These are phyloP conservation scores for Panicum hallii DNA, from an alignment of 202 grass and related monocot genomes.

Conservation along the genomic window DNA sequence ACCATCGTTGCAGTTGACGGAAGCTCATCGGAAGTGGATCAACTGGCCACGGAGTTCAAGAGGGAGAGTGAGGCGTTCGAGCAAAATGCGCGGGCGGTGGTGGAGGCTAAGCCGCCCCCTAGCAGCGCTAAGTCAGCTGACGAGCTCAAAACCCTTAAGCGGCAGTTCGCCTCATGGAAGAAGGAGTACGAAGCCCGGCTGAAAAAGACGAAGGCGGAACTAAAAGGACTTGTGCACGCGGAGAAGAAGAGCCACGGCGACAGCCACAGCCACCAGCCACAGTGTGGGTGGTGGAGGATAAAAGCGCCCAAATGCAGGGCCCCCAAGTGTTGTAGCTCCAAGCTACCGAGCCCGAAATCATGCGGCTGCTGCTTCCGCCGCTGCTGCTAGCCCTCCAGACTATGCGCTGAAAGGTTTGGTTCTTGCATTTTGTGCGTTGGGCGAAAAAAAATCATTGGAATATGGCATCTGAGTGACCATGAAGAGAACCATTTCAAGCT, in stretches of 20 bases:
- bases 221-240: conserved; percentile 38
- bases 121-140: conserved; percentile 47
- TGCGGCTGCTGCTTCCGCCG: conserved; percentile 43
- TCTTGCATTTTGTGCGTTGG: neutral
- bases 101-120: conserved; percentile 31
- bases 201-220: conserved; percentile 53
- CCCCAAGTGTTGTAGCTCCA: conserved; percentile 49
- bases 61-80: conserved; percentile 59
- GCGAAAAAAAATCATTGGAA: neutral
- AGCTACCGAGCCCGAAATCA: conserved; percentile 4
- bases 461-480: too few species aligned
- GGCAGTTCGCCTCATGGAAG: conserved; percentile 68
- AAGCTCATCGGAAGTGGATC: conserved; percentile 23
- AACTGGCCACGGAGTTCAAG: conserved; percentile 54
- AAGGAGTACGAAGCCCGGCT: conserved; percentile 67
- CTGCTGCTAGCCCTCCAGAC: neutral
- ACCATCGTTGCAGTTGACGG: neutral
- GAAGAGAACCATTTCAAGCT: neutral
- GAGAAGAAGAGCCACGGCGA: conserved; percentile 31
- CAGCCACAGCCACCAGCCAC: neutral
- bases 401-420: too few species aligned
- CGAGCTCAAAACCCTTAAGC: conserved; percentile 64
- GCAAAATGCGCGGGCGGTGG: conserved; percentile 42
- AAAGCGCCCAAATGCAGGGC: conserved; percentile 27
- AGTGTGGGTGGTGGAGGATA: conserved; percentile 47